Base-by-base conservation (phyloP, 108 stramenopile genomes). In the Poteriospumella lacustris region DNA sequence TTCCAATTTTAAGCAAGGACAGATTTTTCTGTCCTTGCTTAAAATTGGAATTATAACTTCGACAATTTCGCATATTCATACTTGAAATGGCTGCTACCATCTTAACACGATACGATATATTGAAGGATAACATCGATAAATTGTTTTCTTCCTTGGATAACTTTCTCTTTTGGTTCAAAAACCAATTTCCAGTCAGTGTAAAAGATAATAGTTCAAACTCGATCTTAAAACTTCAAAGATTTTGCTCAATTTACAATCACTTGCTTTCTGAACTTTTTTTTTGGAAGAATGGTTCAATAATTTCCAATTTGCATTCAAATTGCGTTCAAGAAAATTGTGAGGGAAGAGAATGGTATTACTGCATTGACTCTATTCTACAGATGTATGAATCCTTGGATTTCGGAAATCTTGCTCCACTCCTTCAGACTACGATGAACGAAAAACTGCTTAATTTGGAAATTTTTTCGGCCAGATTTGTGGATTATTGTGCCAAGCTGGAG, bases 131-230 rank as follows among this genome's bases (percentile, higher is more conserved):
- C 47, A 52, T 52, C 47, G 47, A 52, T 52, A 52, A 52, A 52
- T 52, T 52, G 47, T 52, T 52, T 52, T 52, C 47, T 52, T 52
- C 47, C 47, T 52, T 52, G 47, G 47, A 52, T 52, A 52, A 52
- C 47, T 52, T 52, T 52, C 47, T 52, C 47, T 52, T 52, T 52
- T 52, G 47, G 47, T 52, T 52, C 47, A 52, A 52, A 52, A 52
- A 52, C 47, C 47, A 52, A 52, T 52, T 52, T 52, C 47, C 47
- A 52, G 47, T 52, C 47, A 52, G 47, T 52, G 47, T 52, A 52
- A 52, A 52, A 52, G 47, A 52, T 52, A 52, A 52, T 52, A 52
- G 47, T 52, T 52, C 47, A 52, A 52, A 52, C 47, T 52, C 47
- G 47, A 52, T 52, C 47, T 52, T 52, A 52, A 52, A 52, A 52